Evolutionary conservation across 805 yeast genomes (phyloP), one percentile per base, ranked within the genome.

Genomic region (Torulaspora delbrueckii): DNA sequence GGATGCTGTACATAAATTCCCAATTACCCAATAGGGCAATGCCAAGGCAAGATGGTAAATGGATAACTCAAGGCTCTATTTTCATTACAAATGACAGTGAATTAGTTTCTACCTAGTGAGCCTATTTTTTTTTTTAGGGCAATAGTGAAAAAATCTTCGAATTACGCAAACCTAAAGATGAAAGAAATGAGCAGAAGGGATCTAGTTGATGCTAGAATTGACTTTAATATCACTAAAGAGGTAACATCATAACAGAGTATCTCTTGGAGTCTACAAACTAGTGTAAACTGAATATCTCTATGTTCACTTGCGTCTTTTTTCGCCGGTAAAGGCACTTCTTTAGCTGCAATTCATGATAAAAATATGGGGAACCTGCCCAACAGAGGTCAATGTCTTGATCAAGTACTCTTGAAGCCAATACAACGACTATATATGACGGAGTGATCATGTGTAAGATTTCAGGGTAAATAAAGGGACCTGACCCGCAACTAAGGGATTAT

Each of bases 401-500:
- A 14, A 14, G 4, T 3, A 14, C 19, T 30, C 13, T 4, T n/a
- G 33, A 26, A 5, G 12, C 30, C 30, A 26, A n/a, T 26, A 26
- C 22, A 19, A 19, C 3, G 30, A 26, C 13, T 8, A 8, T 26
- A 26, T 26, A 26, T 8, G 16, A 10, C 19, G 19, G 8, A 4
- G 13, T 16, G 19, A 31, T 31, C 34, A 31, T 31, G 34, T 31
- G 34, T 3, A 14, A 31, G 19, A 31, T 19, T 14, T 13, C 43
- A 40, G 43, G 43, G 43, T 40, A 40, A 40, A 34, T 16, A 5
- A 16, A 13, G 19, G 43, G 33, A 19, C 22, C 4, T 5, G 22
- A 5, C 22, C 26, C 4, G 23, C n/a, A 32, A 23, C 26, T 22
- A 19, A 22, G 28, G 33, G 33, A 24, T 26, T 22, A 19, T n/a